Evolutionary conservation across 306 rosid genomes (phyloP).

Genomic region (Rosa lucieae): DNA sequence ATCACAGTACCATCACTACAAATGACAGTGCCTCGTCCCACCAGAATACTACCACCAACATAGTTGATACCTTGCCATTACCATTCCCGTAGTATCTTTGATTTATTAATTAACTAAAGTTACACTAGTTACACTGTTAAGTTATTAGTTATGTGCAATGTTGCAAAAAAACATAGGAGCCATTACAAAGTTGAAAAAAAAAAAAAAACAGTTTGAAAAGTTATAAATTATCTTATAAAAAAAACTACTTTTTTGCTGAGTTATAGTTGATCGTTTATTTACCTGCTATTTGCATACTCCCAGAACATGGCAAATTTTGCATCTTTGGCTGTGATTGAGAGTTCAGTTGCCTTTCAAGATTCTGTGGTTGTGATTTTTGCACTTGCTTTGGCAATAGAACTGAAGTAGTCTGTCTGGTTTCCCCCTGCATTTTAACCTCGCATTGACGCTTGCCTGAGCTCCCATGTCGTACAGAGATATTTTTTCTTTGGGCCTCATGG

Average conservation of each 20-base stretch:
- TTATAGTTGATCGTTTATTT: conserved; percentile 40
- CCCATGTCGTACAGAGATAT: not conserved
- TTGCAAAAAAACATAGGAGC: not conserved
- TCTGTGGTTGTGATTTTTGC: not conserved
- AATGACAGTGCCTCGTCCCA: not conserved
- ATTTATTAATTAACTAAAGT: not conserved
- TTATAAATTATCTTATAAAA: not conserved
- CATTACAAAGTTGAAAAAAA: not conserved
- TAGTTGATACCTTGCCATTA: not conserved
- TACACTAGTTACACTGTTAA: not conserved
- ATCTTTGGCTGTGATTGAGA: conserved; percentile 48
- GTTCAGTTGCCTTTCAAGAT: not conserved
- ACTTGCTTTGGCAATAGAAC: conserved; percentile 54
- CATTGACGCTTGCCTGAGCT: conserved; percentile 61
- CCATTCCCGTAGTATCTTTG: not conserved
- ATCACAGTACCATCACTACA: not conserved
- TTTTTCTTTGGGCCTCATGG: not conserved
- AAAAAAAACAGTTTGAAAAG: not conserved
- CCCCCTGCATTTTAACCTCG: conserved; percentile 57
- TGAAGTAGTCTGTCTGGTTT: conserved; percentile 48
- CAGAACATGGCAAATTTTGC: conserved; percentile 23
- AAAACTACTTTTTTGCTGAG: conserved; percentile 47
- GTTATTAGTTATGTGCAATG: not conserved
- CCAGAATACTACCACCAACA: not conserved
- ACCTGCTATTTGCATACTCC: conserved; percentile 59